A percentile compares a stretch with the other conserved stretches of the same genome.
These are phyloP conservation scores for Rhizoclosmatium globosum DNA, from an alignment of 192 early-diverging fungal species.

Conservation along the genomic window DNA sequence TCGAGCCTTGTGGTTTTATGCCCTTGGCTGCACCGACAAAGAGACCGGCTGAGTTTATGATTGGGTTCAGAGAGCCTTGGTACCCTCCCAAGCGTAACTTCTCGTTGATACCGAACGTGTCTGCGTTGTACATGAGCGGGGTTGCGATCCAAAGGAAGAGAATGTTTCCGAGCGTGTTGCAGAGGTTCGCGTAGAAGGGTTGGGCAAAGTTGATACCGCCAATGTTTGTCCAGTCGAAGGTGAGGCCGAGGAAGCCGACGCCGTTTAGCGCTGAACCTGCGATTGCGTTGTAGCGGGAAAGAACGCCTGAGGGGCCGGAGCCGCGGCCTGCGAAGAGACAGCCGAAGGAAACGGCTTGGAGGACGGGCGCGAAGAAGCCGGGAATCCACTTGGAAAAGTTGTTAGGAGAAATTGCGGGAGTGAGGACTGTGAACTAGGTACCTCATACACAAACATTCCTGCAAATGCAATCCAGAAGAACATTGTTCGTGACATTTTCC, in stretches of 20 bases:
- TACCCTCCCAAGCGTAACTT: not conserved
- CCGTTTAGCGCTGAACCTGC: conserved; percentile 3
- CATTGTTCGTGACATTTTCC: not conserved
- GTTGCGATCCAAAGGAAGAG: not conserved
- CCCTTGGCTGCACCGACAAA: conserved; percentile 4
- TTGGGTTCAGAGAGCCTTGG: not conserved
- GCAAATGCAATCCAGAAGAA: conserved; percentile 11
- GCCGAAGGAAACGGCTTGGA: conserved; percentile 10
- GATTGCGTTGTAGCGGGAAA: conserved; percentile 5
- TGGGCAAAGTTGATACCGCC: not conserved
- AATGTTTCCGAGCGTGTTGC: conserved; percentile 5
- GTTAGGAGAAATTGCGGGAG: too few relatives aligned
- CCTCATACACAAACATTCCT: not conserved
- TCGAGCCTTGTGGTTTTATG: not conserved
- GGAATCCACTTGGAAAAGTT: conserved; percentile 12
- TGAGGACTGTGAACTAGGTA: not conserved
- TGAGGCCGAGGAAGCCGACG: too few relatives aligned
- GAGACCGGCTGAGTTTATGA: conserved; percentile 6
- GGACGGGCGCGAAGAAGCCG: conserved; percentile 6
- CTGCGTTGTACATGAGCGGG: not conserved
- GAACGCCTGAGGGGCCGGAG: not conserved
- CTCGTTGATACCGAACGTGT: conserved; percentile 1
- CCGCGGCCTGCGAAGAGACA: conserved; percentile 20
- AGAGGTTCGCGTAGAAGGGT: not conserved
- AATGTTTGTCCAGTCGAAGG: not conserved